These are phyloP conservation scores for Neospermospora avenae DNA, from an alignment of 2,329 filamentous ascomycete species.

Conservation along the genomic window DNA sequence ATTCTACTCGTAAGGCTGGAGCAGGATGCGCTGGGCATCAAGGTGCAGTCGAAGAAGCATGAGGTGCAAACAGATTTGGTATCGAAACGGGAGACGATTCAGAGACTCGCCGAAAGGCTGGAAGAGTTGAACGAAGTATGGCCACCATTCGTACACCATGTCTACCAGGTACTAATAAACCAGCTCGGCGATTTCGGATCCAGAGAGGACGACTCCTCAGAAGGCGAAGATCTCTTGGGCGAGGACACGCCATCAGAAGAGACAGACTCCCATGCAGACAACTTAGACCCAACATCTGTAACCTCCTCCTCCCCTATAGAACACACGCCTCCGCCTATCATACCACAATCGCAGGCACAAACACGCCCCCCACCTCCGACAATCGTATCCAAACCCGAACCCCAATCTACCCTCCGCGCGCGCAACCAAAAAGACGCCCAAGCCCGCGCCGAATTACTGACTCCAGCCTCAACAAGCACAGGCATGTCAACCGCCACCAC, in stretches of 20 bases:
- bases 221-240: constrained; percentile 55
- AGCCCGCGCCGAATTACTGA: constrained; percentile 22
- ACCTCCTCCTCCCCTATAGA: constrained; percentile 17
- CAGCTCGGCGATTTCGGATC: constrained; percentile 26
- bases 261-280: constrained; percentile 26
- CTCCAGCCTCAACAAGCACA: constrained; percentile 26
- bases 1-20: constrained; percentile 67
- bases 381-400: constrained; percentile 9
- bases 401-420: constrained; percentile 25
- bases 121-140: constrained; percentile 63
- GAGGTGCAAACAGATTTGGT: constrained; percentile 62
- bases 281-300: constrained; percentile 7
- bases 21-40: constrained; percentile 60
- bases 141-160: background rate
- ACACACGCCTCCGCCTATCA: constrained; percentile 7
- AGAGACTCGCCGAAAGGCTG: constrained; percentile 62
- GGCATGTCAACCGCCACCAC: constrained; percentile 48
- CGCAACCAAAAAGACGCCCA: constrained; percentile 19
- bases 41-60: constrained; percentile 54
- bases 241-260: constrained; percentile 49
- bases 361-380: background rate
- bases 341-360: background rate
- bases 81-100: constrained; percentile 62
- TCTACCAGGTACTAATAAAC: background rate
- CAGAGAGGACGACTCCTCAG: constrained; percentile 37